Conservation (phyloP, 2,329 filamentous ascomycete species). For the Trichothecium sympodiale region DNA sequence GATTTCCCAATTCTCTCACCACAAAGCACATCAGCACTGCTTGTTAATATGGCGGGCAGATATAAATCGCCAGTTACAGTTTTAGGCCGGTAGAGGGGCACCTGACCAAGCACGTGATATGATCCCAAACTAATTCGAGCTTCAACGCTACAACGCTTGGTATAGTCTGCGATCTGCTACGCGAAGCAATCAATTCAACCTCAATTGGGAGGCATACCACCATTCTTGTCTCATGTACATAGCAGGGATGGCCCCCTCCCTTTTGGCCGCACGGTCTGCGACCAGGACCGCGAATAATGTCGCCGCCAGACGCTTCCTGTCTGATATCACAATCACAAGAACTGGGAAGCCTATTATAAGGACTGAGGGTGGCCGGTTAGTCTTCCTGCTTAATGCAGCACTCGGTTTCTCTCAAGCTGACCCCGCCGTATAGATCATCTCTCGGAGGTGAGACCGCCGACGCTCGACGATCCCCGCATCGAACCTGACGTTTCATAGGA, state of each 20-base stretch:
- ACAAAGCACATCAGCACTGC: too few relatives aligned
- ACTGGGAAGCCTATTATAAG: conserved; percentile 94
- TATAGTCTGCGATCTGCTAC: too few relatives aligned
- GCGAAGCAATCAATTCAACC: too few relatives aligned
- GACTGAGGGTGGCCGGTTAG: conserved; percentile 79
- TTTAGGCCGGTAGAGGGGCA: too few relatives aligned
- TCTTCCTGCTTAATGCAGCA: conserved; percentile 13
- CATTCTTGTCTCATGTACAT: conserved; percentile 16
- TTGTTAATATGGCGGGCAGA: too few relatives aligned
- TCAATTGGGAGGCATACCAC: conserved; percentile 19
- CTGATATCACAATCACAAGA: conserved; percentile 86
- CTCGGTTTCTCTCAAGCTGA: conserved; percentile 15
- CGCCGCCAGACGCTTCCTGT: conserved; percentile 43
- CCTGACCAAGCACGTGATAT: too few relatives aligned
- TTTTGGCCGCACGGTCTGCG: conserved; percentile 43
- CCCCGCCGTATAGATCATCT: conserved; percentile 52
- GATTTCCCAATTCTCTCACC: too few relatives aligned
- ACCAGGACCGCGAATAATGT: conserved; percentile 34
- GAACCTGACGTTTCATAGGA: conserved; percentile 40
- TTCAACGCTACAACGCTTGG: too few relatives aligned
- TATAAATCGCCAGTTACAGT: too few relatives aligned
- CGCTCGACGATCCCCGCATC: conserved; percentile 6
- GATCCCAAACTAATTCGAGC: too few relatives aligned
- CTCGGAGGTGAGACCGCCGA: conserved; percentile 55
- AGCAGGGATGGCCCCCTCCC: conserved; percentile 43